Evolutionary conservation across 768 basidiomycete genomes (phyloP), one percentile per base, ranked within the genome.

Genomic region (Tulasnella sp.): DNA sequence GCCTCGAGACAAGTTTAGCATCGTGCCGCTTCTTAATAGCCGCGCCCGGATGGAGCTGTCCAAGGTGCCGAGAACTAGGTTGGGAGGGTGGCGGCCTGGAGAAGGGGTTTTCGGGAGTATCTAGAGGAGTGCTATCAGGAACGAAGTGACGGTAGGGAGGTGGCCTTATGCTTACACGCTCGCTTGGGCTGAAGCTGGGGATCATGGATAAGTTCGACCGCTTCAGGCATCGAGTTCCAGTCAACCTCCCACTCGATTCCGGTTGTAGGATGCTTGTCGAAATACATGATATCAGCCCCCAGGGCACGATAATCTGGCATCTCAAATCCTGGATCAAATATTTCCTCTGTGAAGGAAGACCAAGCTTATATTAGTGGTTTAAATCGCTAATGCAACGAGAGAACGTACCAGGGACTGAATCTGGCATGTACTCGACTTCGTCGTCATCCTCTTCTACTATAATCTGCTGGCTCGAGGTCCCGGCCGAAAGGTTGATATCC

Each of bases 381-480:
- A n/a, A 71, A 56, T 27, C 19, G 1, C 21, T 4, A 34, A 24
- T 75, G 16, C 68, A 75, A 52, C 27, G 27, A n/a, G 31, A 14
- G 39, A n/a, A 84, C 89, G 77, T 80, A 89, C 89, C 87, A n/a
- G 85, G 83, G n/a, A 86, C 86, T 72, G 86, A 88, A 16, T 89
- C 89, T 34, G 89, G 88, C 87, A 89, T 89, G 80, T 90, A 90
- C 81, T 90, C 89, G 14, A 89, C 86, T 82, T 90, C 89, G 77
- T 87, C 88, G 68, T 86, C 86, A 52, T 87, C 85, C 40, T 76
- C 78, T 44, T 80, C 80, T 5, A 82, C 80, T 4, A 73, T 75
- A 71, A 81, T 85, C 68, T 83, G 85, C n/a, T 19, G 77, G 78
- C 82, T 81, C 0, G 82, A 80, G 27, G 27, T 38, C 34, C 82